Evolutionary conservation across 768 basidiomycete species (phyloP).

Genomic region (Auricularia heimuer): DNA sequence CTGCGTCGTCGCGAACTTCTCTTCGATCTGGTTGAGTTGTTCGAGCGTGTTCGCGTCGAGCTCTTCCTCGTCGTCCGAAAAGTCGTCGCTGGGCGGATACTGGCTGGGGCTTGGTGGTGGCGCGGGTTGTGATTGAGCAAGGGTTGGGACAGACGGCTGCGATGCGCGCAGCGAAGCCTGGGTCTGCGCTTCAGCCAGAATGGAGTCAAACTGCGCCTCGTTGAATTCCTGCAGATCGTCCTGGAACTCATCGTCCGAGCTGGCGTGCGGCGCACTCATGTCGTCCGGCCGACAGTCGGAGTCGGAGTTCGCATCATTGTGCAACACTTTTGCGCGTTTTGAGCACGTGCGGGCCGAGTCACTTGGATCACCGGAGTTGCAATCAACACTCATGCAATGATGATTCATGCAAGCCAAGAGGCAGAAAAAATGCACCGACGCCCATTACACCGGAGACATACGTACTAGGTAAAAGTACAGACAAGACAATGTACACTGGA

Average conservation of each 20-base stretch:
- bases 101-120: too few species aligned
- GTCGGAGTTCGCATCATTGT: neutral
- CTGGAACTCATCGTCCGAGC: neutral
- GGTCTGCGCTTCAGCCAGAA: neutral
- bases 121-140: too few species aligned
- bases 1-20: neutral
- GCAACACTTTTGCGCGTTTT: neutral
- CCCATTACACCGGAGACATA: neutral
- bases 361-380: too few species aligned
- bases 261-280: neutral
- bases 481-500: neutral
- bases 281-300: neutral
- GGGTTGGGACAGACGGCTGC: too few species aligned
- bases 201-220: neutral
- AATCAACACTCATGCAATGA: too few species aligned
- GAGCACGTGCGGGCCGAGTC: too few species aligned
- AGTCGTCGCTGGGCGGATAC: too few species aligned
- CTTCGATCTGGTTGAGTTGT: neutral
- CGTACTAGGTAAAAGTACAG: neutral
- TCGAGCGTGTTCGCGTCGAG: too few species aligned
- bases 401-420: neutral
- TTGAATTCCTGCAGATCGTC: neutral
- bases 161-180: neutral
- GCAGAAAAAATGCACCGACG: neutral
- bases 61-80: too few species aligned